These are phyloP conservation scores for Hanseniaspora taiwanica DNA, from an alignment of 805 yeast species.

Conservation along the genomic window DNA sequence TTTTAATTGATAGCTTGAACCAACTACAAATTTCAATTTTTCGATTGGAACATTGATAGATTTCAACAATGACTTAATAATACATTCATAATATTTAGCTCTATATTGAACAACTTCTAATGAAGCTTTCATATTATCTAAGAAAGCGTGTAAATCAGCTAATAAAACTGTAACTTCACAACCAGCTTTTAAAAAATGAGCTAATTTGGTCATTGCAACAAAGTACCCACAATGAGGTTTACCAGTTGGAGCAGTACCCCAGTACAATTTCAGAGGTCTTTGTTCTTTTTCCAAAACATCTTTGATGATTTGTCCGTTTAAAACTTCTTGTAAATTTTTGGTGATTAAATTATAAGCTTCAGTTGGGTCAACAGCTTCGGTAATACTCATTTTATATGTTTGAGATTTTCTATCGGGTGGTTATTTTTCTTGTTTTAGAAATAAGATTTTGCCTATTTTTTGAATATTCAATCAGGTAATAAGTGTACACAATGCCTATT, in stretches of 20 bases:
- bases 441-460: no score
- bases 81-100: slow-evolving; percentile 75
- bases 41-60: slow-evolving; percentile 90
- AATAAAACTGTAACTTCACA: slow-evolving; percentile 83
- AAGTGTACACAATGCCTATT: no score
- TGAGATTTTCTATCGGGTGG: no score
- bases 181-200: slow-evolving; percentile 90
- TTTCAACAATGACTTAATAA: slow-evolving; percentile 72
- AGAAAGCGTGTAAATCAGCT: slow-evolving; percentile 93
- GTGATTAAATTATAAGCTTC: slow-evolving; percentile 67
- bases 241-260: slow-evolving; percentile 99
- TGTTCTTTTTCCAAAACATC: slow-evolving; percentile 69
- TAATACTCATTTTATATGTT: slow-evolving; percentile 4
- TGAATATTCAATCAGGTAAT: no score
- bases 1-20: slow-evolving; percentile 77
- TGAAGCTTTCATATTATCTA: slow-evolving; percentile 98
- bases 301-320: slow-evolving; percentile 78
- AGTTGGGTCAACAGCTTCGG: slow-evolving; percentile 31
- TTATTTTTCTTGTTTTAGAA: no score
- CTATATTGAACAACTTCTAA: slow-evolving; percentile 80
- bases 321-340: slow-evolving; percentile 79
- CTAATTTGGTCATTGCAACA: slow-evolving; percentile 94
- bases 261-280: slow-evolving; percentile 76
- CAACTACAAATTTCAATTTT: slow-evolving; percentile 67
- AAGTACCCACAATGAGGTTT: slow-evolving; percentile 98